Percentiles rank a stretch among this genome's conserved stretches.
phyloP scores from a whole-genome alignment of 208 protist species.

The Crithidia sp. region DNA sequence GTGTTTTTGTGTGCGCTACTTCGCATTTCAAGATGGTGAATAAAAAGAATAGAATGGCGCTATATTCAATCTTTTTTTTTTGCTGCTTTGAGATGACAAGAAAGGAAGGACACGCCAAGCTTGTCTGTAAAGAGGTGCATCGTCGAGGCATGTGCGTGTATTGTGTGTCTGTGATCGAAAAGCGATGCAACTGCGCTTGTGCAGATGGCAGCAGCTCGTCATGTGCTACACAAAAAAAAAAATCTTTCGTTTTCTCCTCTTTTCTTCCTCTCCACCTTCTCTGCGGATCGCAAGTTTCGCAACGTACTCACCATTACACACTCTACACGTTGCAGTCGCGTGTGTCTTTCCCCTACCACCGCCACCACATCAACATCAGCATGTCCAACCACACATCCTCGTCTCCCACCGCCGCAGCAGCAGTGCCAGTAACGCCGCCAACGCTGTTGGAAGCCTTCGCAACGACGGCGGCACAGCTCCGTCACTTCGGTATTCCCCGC shows the following conservation, averaged over 20 bases:
- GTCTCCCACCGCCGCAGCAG: background rate
- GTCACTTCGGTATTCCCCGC: slow-evolving; percentile 73
- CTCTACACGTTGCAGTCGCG: background rate
- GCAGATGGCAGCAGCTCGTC: too few species aligned
- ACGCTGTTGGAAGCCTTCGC: slow-evolving; percentile 73
- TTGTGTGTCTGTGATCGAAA: background rate
- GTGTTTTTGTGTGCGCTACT: slow-evolving; percentile 41
- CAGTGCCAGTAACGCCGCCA: slow-evolving; percentile 5
- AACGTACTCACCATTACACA: background rate
- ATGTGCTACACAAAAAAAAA: background rate
- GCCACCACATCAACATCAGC: background rate
- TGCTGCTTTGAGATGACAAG: too few species aligned
- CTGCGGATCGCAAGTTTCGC: too few species aligned
- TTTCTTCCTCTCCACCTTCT: slow-evolving; percentile 8
- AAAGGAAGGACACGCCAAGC: too few species aligned
- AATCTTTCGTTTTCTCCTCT: background rate
- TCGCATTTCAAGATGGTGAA: slow-evolving; percentile 21
- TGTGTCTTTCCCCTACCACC: background rate
- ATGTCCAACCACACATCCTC: background rate
- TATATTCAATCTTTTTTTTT: background rate
- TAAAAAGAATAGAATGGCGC: slow-evolving; percentile 9
- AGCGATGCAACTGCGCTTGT: too few species aligned
- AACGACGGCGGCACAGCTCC: slow-evolving; percentile 59
- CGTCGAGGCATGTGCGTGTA: background rate
- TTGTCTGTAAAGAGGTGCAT: too few species aligned